Percentiles rank a stretch among this genome's conserved stretches.
phyloP scores from a whole-genome alignment of 2,329 filamentous ascomycete genomes.

The Arthrinium phaeospermum region DNA sequence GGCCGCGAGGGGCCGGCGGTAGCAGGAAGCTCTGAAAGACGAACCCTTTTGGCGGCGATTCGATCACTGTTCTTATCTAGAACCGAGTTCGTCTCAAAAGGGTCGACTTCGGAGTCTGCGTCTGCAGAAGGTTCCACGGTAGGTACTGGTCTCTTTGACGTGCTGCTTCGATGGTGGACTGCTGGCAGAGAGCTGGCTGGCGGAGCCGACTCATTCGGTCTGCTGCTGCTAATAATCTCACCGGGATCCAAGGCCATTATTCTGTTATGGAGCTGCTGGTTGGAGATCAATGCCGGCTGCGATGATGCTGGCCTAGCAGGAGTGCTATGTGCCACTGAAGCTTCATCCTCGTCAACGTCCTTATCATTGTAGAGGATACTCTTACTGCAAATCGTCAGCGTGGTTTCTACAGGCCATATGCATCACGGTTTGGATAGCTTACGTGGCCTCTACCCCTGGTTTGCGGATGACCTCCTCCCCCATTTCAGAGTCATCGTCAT shows the following conservation, averaged over 20 bases:
- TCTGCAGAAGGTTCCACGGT: background rate
- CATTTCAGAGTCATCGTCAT: background rate
- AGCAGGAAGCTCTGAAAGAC: background rate
- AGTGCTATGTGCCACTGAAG: background rate
- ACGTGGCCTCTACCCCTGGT: background rate
- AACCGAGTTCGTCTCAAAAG: background rate
- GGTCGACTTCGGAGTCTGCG: background rate
- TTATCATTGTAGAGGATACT: conserved; percentile 32
- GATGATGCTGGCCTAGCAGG: background rate
- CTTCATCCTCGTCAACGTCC: conserved; percentile 23
- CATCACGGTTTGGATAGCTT: background rate
- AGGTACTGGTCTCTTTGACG: background rate
- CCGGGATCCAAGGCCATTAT: conserved; percentile 1
- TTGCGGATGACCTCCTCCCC: background rate
- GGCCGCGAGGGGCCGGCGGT: background rate
- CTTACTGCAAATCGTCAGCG: conserved; percentile 32
- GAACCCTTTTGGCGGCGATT: background rate
- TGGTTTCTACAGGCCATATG: background rate
- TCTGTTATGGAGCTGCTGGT: conserved; percentile 26
- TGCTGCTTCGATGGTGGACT: background rate
- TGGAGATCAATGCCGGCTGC: conserved; percentile 18
- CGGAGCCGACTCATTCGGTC: conserved; percentile 19
- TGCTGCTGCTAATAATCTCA: conserved; percentile 20
- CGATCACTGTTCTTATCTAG: background rate
- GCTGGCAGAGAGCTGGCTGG: background rate